Conservation (phyloP, 768 basidiomycete genomes). For the Rhizopogon vinicolor region DNA sequence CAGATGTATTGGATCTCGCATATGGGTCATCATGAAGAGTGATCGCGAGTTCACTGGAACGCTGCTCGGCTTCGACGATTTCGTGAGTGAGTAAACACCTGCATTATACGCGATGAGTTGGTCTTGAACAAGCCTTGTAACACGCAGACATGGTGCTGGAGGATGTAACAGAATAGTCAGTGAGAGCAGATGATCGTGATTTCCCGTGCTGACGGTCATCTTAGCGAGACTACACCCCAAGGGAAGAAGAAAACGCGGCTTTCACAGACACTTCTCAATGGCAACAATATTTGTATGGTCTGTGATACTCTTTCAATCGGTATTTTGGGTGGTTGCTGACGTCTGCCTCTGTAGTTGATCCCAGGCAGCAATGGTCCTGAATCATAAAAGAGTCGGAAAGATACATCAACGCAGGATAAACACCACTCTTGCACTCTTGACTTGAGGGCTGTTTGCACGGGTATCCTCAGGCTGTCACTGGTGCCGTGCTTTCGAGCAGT, state of each 20-base stretch:
- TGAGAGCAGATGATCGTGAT: conserved; percentile 8
- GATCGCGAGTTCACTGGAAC: conserved; percentile 97
- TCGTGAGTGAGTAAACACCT: conserved; percentile 82
- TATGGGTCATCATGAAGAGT: conserved; percentile 98
- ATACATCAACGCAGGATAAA: not conserved
- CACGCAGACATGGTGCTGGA: conserved; percentile 85
- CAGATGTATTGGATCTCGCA: conserved; percentile 92
- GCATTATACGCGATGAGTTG: not conserved
- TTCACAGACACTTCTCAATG: conserved; percentile 86
- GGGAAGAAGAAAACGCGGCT: conserved; percentile 78
- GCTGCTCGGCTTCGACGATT: conserved; percentile 95
- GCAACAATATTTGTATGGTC: conserved; percentile 97
- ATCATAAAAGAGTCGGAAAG: conserved; percentile 9
- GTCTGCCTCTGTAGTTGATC: conserved; percentile 43
- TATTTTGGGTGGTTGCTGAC: not conserved
- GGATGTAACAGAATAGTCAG: conserved; percentile 95
- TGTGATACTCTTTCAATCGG: conserved; percentile 18
- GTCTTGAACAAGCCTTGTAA: not conserved
- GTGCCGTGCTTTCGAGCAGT: not conserved
- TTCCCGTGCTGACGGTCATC: not conserved
- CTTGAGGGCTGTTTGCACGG: not conserved
- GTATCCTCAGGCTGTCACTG: not conserved
- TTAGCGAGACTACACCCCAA: conserved; percentile 81
- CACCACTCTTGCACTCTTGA: not conserved
- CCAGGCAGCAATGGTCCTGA: conserved; percentile 71